Evolutionary conservation across 192 early-diverging fungal genomes (phyloP).

Genomic region (Umbelopsis isabellina): DNA sequence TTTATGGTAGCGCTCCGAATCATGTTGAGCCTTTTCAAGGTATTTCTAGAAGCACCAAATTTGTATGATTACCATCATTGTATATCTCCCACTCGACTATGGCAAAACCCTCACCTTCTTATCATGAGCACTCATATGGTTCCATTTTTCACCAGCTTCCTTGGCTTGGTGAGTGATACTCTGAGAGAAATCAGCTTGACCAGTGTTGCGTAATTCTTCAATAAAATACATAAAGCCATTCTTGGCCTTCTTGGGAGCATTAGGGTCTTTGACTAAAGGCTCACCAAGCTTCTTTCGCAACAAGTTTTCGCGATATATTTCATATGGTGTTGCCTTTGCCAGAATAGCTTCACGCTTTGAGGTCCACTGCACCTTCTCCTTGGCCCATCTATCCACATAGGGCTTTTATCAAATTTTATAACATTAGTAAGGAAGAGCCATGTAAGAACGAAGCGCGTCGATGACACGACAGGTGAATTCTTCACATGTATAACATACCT

Average conservation of each 20-base stretch:
- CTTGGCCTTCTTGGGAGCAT: constrained; percentile 27
- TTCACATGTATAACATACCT: constrained; percentile 25
- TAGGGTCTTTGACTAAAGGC: constrained; percentile 34
- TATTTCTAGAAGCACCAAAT: not conserved
- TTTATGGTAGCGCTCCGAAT: constrained; percentile 2
- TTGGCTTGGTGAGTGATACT: not conserved
- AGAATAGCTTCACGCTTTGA: constrained; percentile 9
- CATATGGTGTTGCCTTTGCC: constrained; percentile 27
- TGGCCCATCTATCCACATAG: constrained; percentile 15
- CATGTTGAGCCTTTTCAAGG: constrained; percentile 3
- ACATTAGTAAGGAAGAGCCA: not conserved
- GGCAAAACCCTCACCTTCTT: not conserved
- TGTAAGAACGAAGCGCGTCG: not conserved
- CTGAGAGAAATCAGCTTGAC: not conserved
- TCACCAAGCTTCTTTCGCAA: constrained; percentile 30
- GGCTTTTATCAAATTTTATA: constrained; percentile 13
- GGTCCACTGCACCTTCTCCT: not conserved
- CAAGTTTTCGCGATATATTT: constrained; percentile 33
- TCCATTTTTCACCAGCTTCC: constrained; percentile 8
- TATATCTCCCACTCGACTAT: too few relatives aligned
- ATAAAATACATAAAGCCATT: constrained; percentile 35
- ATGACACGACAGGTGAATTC: too few relatives aligned
- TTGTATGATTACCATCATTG: not conserved
- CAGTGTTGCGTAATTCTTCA: constrained; percentile 24
- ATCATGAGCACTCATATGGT: not conserved